Evolutionary conservation across 2,329 filamentous ascomycete genomes (phyloP).

Genomic region (Curvularia eragrostidis): DNA sequence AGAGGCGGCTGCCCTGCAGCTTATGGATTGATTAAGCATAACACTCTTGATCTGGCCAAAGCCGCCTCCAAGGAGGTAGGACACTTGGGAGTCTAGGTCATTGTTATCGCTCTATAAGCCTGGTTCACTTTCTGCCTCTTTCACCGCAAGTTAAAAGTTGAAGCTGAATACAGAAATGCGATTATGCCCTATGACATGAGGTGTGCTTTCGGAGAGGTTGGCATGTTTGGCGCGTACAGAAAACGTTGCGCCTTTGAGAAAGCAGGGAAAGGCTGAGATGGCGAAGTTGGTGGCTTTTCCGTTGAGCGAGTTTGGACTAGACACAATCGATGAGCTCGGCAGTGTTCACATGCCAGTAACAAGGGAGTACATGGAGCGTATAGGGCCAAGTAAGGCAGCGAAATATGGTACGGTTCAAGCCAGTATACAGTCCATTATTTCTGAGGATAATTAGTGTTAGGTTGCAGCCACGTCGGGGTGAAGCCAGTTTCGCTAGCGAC

Average conservation of each 20-base stretch:
- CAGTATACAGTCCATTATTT: no score
- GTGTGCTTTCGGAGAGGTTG: neutral
- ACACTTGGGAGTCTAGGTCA: constrained; percentile 35
- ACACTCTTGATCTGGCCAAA: constrained; percentile 47
- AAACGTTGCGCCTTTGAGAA: neutral
- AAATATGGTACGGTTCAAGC: no score
- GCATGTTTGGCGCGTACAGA: neutral
- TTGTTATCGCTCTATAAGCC: constrained; percentile 12
- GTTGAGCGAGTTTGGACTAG: no score
- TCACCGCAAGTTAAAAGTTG: neutral
- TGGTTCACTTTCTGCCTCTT: neutral
- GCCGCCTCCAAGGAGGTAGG: constrained; percentile 48
- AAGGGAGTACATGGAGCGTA: no score
- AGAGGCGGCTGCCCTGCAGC: constrained; percentile 50
- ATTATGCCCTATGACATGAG: neutral
- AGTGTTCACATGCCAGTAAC: no score
- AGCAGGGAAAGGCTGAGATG: constrained; percentile 31
- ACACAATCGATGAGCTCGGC: no score
- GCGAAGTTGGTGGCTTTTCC: constrained; percentile 55
- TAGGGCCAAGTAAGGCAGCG: no score
- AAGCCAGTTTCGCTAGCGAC: no score
- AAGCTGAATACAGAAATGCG: neutral
- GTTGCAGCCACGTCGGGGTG: no score
- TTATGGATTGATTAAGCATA: constrained; percentile 49
- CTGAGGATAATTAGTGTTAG: no score